Evolutionary conservation across 495 filamentous ascomycete genomes (phyloP), one percentile per base, ranked within the genome.

Genomic region (Penicillium ucsense): DNA sequence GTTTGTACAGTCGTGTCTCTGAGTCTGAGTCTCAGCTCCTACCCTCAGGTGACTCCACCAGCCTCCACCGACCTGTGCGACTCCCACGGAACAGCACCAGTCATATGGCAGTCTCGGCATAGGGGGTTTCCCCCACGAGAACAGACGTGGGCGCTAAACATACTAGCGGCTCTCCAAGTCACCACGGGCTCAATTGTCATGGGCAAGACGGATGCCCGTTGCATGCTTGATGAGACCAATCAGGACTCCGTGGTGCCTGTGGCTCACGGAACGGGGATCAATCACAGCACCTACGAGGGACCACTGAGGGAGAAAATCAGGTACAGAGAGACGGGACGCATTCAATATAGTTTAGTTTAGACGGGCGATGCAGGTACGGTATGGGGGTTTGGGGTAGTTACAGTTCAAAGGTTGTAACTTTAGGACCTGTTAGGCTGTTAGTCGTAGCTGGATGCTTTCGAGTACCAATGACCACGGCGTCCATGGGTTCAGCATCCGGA

Each of bases 161-260:
- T 35, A 28, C 47, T 56, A 56, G 54, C 40, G 54, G 40, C 47
- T 44, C 10, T 28, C 39, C 49, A 56, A 52, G 49, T 52, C 52
- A 52, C 50, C 34, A 36, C 40, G 28, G 33, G 28, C 45, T n/a
- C 45, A 6, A 34, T 40, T 40, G 46, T 53, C 44, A 56, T 45
- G 32, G 20, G 33, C 42, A 39, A 53, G 48, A 56, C 54, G n/a
- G 34, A 29, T 41, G 11, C 38, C 29, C 46, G 20, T 46, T 46
- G 48, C 38, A 39, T 43, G 48, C 53, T 46, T 38, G 27, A 11
- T 31, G 35, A 10, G 11, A 39, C 54, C 47, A 57, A 53, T 57
- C 10, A 54, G 35, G 31, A 7, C 2, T 7, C 29, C 41, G 7
- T 3, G 31, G 41, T 5, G 12, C 11, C 9, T 33, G 41, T 43